Conservation (phyloP, 805 yeast species). For the Saccharomyces eubayanus region DNA sequence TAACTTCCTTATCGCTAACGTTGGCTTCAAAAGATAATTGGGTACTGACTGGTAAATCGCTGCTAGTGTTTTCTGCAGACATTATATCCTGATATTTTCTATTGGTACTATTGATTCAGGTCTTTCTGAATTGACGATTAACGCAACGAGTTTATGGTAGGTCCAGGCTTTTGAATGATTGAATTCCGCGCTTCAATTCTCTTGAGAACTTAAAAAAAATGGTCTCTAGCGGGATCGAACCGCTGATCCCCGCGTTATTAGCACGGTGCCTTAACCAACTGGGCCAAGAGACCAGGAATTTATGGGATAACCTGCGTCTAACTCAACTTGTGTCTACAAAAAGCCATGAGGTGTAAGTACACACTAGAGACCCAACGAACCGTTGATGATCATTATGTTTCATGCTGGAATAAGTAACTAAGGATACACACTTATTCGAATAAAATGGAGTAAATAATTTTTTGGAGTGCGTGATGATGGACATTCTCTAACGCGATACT, state of each 20-base stretch:
- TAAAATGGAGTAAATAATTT: too few species aligned
- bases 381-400: too few species aligned
- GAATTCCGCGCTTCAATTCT: neutral
- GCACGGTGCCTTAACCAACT: slow-evolving; percentile 31
- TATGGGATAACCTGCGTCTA: too few species aligned
- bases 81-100: slow-evolving; percentile 1
- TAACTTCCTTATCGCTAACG: neutral
- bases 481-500: too few species aligned
- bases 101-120: too few species aligned
- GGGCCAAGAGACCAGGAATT: slow-evolving; percentile 26
- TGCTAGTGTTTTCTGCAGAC: neutral
- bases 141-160: neutral
- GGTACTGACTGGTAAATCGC: neutral
- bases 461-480: too few species aligned
- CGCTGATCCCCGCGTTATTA: slow-evolving; percentile 31
- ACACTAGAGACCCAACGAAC: too few species aligned
- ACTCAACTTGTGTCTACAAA: too few species aligned
- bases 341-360: too few species aligned
- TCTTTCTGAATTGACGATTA: neutral
- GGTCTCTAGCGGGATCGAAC: slow-evolving; percentile 32
- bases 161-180: neutral
- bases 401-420: too few species aligned
- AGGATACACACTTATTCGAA: too few species aligned
- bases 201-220: slow-evolving; percentile 7
- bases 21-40: neutral